phyloP scores from a whole-genome alignment of 2,329 filamentous ascomycete species.

The Apiospora kogelbergensis region DNA sequence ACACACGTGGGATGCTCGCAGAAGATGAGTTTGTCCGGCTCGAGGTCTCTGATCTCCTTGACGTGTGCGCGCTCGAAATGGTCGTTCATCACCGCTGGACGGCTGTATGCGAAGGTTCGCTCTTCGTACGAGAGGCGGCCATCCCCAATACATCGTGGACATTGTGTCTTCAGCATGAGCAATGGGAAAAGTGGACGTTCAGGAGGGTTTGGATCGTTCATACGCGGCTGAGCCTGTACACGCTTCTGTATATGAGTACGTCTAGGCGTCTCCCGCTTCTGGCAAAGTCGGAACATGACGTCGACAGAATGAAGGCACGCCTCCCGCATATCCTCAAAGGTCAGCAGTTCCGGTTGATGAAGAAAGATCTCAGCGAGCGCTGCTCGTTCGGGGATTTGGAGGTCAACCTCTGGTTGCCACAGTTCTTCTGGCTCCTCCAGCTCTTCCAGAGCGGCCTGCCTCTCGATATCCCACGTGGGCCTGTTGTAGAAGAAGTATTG shows the following conservation, averaged over 20 bases:
- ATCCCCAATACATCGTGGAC: conserved; percentile 20
- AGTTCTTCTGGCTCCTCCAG: conserved; percentile 16
- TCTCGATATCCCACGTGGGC: conserved; percentile 29
- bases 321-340: conserved; percentile 12
- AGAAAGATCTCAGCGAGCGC: conserved; percentile 18
- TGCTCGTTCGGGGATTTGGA: conserved; percentile 19
- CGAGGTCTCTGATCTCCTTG: conserved; percentile 16
- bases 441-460: conserved; percentile 19
- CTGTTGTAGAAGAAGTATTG: conserved; percentile 29
- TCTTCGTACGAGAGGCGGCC: conserved; percentile 15
- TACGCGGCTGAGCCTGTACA: conserved; percentile 6
- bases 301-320: conserved; percentile 15
- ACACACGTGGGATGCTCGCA: conserved; percentile 19
- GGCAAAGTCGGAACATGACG: conserved; percentile 14
- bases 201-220: conserved; percentile 12
- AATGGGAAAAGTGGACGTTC: conserved; percentile 18
- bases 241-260: not conserved
- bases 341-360: conserved; percentile 17
- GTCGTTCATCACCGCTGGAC: conserved; percentile 20
- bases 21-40: conserved; percentile 15
- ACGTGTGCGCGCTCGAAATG: conserved; percentile 24
- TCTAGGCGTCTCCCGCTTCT: conserved; percentile 16
- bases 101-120: conserved; percentile 17
- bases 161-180: conserved; percentile 20
- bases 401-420: conserved; percentile 16